Evolutionary conservation across 2,329 filamentous ascomycete species (phyloP), one percentile per base, ranked within the genome.

Genomic region (Cordyceps sp.): DNA sequence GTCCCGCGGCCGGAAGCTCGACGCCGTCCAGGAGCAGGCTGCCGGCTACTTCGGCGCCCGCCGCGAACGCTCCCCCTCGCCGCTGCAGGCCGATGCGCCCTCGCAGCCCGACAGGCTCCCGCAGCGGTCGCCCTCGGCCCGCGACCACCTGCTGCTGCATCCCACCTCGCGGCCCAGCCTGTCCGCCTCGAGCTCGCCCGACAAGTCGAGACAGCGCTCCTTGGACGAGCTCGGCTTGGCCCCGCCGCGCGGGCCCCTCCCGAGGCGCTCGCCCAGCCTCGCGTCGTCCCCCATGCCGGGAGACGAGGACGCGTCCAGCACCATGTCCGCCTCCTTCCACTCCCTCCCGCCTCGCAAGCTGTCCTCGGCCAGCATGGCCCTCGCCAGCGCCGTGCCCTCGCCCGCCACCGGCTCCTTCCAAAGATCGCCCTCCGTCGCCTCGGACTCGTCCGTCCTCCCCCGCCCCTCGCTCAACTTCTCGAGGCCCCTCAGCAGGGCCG

Each of bases 381-480:
- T 64, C 19, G 61, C 50, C 6, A 52, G 46, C n/a, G 45, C 52
- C 19, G 43, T 40, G 46, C 50, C 29, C 61, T 78, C 79, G 17
- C 76, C 78, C 2, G 66, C 63, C 32, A 54, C 68, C 36, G 64
- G 69, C 13, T 63, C 72, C 19, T 69, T 77, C 44, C 70, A 74
- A 36, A 70, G 85, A 45, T 93, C 86, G 1, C 84, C 85, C 2
- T 96, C 90, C 0, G 67, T 83, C 24, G 76, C 75, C 38, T 96
- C 88, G 2, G 83, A 93, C 38, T 70, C 72, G 31, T 93, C 85
- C 2, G 66, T 67, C 9, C 47, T 85, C 23, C 73, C 77, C 10
- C 70, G 78, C 13, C 80, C 84, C 1, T 73, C 80, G 0, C 88
- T 92, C 57, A 96, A 98, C 55, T 96, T 96, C 52, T 96, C 90